Evolutionary conservation across 169 alveolate genomes (phyloP), one percentile per base, ranked within the genome.

Genomic region (Plasmodium malariae): DNA sequence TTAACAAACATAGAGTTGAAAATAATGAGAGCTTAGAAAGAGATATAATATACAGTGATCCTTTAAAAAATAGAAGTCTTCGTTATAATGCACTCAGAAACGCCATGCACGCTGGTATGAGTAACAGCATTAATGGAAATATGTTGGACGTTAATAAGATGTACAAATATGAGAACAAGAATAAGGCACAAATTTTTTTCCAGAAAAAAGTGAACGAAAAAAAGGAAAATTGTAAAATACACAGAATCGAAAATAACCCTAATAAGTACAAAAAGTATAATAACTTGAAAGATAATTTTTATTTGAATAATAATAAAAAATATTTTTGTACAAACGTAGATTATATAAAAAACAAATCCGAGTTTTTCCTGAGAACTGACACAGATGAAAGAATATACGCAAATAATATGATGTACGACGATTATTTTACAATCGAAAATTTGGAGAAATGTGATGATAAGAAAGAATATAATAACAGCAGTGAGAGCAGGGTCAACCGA

Each of bases 351-450:
- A 83, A 83, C 67, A 83, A 83, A n/a, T 67, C 91, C 32, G 91
- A 83, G 26, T 28, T 21, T 14, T 67, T 65, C 14, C 43, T 67
- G 45, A 65, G 36, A 68, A 49, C 55, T 32, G 83, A 83, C 36
- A 17, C 57, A 14, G 59, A 83, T 67, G 85, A 83, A 17, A 65
- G 30, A 59, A 43, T 67, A 30, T 83, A 67, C 67, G 83, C 73
- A 65, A 83, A 83, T 45, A 83, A 83, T 26, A 83, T 43, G 24
- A 83, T 83, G 70, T 83, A 83, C 67, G 91, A 83, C 67, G 91
- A 83, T 83, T 83, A 67, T 83, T 83, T 83, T 67, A 83, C 91
- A 7, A 83, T 83, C 19, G 91, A 83, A 65, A 65, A 83, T 67
- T 17, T 83, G 71, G 91, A 83, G 67, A 83, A 70, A 24, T 83